Conservation (phyloP, 768 basidiomycete genomes). For the Termitomyces sp. region DNA sequence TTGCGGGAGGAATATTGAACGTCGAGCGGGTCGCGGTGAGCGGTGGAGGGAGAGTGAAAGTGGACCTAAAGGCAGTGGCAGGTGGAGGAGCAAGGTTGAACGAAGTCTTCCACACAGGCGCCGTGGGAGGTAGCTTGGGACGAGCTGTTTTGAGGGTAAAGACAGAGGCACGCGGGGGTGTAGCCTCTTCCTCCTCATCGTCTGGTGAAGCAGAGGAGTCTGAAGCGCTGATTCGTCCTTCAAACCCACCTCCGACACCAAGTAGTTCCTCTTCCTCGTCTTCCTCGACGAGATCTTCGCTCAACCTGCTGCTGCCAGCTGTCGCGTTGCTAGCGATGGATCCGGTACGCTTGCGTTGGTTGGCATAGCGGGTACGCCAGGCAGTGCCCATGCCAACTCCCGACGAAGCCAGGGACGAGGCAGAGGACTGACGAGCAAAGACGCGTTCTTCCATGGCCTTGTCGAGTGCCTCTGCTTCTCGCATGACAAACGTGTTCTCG, state of each 20-base stretch:
- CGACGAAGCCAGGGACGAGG: conserved; percentile 60
- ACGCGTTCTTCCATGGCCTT: conserved; percentile 86
- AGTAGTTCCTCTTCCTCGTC: conserved; percentile 75
- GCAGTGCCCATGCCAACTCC: conserved; percentile 65
- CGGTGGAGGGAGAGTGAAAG: conserved; percentile 42
- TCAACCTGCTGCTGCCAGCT: conserved; percentile 65
- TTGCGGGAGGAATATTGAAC: conserved; percentile 48
- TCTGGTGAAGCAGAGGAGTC: conserved; percentile 43
- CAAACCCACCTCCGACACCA: conserved; percentile 66
- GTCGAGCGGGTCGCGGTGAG: conserved; percentile 47
- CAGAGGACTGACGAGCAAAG: conserved; percentile 68
- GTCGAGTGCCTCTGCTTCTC: conserved; percentile 80
- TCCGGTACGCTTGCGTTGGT: conserved; percentile 62
- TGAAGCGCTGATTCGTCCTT: conserved; percentile 30
- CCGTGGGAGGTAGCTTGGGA: conserved; percentile 45
- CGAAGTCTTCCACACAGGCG: conserved; percentile 55
- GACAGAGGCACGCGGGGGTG: conserved; percentile 18
- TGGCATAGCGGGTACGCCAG: conserved; percentile 61
- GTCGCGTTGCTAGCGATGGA: conserved; percentile 74
- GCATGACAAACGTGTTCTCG: conserved; percentile 58
- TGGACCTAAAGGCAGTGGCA: conserved; percentile 47
- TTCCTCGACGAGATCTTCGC: conserved; percentile 79
- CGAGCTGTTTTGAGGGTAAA: conserved; percentile 26
- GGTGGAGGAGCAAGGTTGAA: conserved; percentile 53
- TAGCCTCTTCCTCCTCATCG: conserved; percentile 35